Conservation (phyloP, 2,329 filamentous ascomycete genomes). For the Cytospora piceae region DNA sequence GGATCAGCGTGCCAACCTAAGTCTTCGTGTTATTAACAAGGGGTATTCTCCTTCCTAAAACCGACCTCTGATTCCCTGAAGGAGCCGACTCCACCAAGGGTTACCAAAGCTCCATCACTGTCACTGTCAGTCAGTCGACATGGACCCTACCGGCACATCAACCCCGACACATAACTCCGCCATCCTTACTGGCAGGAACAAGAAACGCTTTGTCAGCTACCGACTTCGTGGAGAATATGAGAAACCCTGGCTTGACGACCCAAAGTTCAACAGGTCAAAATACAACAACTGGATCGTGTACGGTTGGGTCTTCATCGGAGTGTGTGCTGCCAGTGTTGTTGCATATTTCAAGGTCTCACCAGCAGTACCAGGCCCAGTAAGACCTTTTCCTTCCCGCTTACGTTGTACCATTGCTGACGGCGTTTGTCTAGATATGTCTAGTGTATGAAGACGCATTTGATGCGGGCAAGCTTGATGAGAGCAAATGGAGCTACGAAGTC, state of each 20-base stretch:
- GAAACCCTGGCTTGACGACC: slow-evolving; percentile 45
- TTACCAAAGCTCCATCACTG: not conserved
- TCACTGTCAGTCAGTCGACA: slow-evolving; percentile 2
- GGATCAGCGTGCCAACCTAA: not conserved
- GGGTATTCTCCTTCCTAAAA: not conserved
- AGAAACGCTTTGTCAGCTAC: slow-evolving; percentile 40
- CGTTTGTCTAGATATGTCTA: slow-evolving; percentile 43
- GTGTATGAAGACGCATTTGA: slow-evolving; percentile 54
- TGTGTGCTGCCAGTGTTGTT: slow-evolving; percentile 41
- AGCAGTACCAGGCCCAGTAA: slow-evolving; percentile 32
- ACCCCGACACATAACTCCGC: slow-evolving; percentile 24
- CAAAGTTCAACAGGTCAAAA: slow-evolving; percentile 39
- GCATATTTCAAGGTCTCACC: slow-evolving; percentile 39
- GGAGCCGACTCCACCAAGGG: not conserved
- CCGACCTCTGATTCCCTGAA: not conserved
- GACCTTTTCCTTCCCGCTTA: not conserved
- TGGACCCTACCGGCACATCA: slow-evolving; percentile 22
- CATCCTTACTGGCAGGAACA: slow-evolving; percentile 19
- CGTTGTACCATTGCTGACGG: slow-evolving; percentile 8
- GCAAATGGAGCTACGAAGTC: slow-evolving; percentile 28
- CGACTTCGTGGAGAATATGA: slow-evolving; percentile 42
- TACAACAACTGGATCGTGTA: slow-evolving; percentile 44
- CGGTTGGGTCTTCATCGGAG: slow-evolving; percentile 39
- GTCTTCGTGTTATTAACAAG: slow-evolving; percentile 1
- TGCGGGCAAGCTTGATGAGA: slow-evolving; percentile 19